phyloP scores from a whole-genome alignment of 495 filamentous ascomycete species.

The Daldinia caldariorum region DNA sequence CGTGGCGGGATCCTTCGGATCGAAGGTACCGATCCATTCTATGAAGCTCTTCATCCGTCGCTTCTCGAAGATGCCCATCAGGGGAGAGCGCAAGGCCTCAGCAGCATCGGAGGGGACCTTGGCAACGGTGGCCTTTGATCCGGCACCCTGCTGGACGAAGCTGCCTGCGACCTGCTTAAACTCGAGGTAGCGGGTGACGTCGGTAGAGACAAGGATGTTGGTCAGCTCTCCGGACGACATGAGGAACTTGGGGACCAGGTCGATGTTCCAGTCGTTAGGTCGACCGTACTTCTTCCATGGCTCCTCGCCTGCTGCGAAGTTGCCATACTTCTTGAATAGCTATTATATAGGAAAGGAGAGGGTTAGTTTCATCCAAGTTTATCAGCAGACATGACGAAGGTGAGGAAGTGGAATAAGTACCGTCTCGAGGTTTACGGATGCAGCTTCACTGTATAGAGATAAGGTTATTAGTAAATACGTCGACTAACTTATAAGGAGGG shows the following conservation, averaged over 20 bases:
- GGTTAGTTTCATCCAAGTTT: conserved; percentile 39
- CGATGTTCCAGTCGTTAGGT: conserved; percentile 99
- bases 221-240: conserved; percentile 99
- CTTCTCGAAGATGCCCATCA: conserved; percentile 99
- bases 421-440: conserved; percentile 92
- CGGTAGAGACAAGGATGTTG: conserved; percentile 95
- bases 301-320: conserved; percentile 80
- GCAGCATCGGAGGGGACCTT: conserved; percentile 95
- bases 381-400: conserved; percentile 19
- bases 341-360: conserved; percentile 47
- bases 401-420: conserved; percentile 61
- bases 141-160: conserved; percentile 90
- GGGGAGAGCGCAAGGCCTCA: conserved; percentile 88
- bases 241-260: conserved; percentile 95
- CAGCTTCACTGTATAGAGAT: conserved; percentile 74
- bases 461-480: conserved; percentile 40
- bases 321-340: conserved; percentile 96
- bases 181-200: conserved; percentile 96
- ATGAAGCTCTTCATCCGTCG: conserved; percentile 95
- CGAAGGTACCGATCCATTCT: conserved; percentile 94
- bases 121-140: conserved; percentile 85
- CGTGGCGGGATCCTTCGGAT: conserved; percentile 81
- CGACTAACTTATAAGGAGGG: conserved; percentile 1
- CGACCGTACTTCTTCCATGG: conserved; percentile 98
- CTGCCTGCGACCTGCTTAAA: conserved; percentile 98